Base-by-base conservation (phyloP, 257 asterid genomes). In the Gentiana macrophylla region DNA sequence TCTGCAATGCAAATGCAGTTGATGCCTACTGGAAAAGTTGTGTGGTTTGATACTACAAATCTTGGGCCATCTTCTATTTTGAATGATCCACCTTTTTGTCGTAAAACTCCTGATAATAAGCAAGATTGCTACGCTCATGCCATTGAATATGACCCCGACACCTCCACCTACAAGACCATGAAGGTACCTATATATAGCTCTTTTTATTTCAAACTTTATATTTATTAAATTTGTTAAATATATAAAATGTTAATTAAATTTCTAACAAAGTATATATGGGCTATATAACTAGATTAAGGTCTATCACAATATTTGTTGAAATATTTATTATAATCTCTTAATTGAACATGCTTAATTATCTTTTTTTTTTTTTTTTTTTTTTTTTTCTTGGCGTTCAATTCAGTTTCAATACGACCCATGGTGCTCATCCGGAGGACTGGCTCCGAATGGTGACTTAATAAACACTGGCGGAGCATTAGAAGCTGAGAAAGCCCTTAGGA, bases 361-460 rank as follows among this genome's bases (percentile, higher is more conserved):
- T 57, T 0, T 24, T 24, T 24, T 24, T 24, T 24, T 24, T 24
- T 24, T 15, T 15, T 15, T 24, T 24, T 24, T 15, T 6, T 4
- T 24, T 35, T 34, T 37, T 32, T 12, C 2, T 8, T 41, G 59
- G 47, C 24, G 24, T 15, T 15, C 24, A 15, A 15, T 15, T 41
- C 74, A 92, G 99, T 0, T 92, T 48, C 62, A 47, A 2, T 36
- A 60, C 24, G 87, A 94, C 75, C 94, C 94, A 34, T 92, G 99
- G 99, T 92, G 99, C 73, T 92, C 99, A 35, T 70, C 86, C 3
- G 99, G 97, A n/a, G 83, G 86, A 53, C 70, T 92, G 35, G 59
- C 80, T 4, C 41, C 50, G 24, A 64, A 59, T 3, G 97, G 99
- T 5, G 81, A 74, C 13, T 72, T 92, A 2, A 38, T 92, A 49